Conservation (phyloP, 768 basidiomycete species). For the Collybia sp. region DNA sequence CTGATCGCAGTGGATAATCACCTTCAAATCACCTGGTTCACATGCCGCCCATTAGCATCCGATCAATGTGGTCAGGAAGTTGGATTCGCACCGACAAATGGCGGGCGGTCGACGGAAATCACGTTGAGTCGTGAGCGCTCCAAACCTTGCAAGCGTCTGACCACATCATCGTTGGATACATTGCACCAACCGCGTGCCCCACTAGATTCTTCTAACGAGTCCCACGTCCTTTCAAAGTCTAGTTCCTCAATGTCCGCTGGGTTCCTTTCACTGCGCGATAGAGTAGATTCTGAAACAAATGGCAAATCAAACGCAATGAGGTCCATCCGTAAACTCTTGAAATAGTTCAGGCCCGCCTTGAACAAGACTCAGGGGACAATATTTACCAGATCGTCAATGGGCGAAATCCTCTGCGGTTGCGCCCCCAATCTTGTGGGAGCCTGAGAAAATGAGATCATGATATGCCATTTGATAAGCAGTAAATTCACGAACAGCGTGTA, state of each 20-base stretch:
- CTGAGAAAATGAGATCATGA: too few relatives aligned
- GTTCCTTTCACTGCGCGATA: slow-evolving; percentile 7
- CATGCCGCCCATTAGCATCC: too few relatives aligned
- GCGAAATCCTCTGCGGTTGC: not conserved
- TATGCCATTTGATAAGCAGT: too few relatives aligned
- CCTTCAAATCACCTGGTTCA: slow-evolving; percentile 59
- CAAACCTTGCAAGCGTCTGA: slow-evolving; percentile 49
- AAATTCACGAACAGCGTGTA: too few relatives aligned
- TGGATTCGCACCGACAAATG: slow-evolving; percentile 51
- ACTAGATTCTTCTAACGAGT: slow-evolving; percentile 33
- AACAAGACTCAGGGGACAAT: not conserved
- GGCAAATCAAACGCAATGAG: slow-evolving; percentile 76
- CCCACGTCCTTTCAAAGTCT: slow-evolving; percentile 61
- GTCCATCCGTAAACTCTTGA: slow-evolving; percentile 37
- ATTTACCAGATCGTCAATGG: slow-evolving; percentile 15
- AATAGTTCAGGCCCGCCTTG: slow-evolving; percentile 3
- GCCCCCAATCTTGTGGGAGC: not conserved
- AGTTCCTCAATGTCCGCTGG: slow-evolving; percentile 4
- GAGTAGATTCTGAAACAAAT: slow-evolving; percentile 45
- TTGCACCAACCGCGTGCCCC: slow-evolving; percentile 69
- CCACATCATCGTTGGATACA: slow-evolving; percentile 44
- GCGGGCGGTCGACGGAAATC: slow-evolving; percentile 46
- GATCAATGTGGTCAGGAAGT: not conserved
- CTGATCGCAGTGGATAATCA: slow-evolving; percentile 34
- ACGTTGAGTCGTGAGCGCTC: slow-evolving; percentile 38